Percentiles rank a stretch among this genome's conserved stretches.
These are phyloP conservation scores for Saturnispora sanitii DNA, from an alignment of 805 yeast species.

Conservation along the genomic window DNA sequence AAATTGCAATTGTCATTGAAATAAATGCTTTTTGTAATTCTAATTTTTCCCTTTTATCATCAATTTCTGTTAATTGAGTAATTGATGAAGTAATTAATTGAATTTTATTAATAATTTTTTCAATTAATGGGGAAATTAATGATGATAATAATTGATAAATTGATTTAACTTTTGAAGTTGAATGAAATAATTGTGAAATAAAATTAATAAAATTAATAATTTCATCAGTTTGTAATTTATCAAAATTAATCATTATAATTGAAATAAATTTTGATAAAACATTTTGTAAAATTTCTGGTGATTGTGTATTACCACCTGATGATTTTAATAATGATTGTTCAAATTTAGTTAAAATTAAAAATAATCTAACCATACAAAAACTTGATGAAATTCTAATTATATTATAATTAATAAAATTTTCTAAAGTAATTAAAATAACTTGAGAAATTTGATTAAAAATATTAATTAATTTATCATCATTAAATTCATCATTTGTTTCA, in stretches of 20 bases:
- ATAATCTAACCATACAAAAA: conserved; percentile 78
- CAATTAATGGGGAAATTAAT: conserved; percentile 63
- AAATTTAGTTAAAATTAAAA: conserved; percentile 52
- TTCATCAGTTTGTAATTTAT: conserved; percentile 52
- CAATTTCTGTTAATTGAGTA: conserved; percentile 7
- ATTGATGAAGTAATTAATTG: conserved; percentile 14
- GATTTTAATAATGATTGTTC: conserved; percentile 29
- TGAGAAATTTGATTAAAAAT: conserved; percentile 42
- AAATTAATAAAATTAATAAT: conserved; percentile 76
- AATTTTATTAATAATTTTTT: conserved; percentile 42
- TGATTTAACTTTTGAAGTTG: conserved; percentile 40
- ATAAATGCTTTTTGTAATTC: conserved; percentile 62
- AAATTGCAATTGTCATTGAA: conserved; percentile 56
- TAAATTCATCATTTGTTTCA: conserved; percentile 32
- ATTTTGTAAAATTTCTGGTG: conserved; percentile 23
- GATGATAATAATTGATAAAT: conserved; percentile 68
- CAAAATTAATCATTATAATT: conserved; percentile 46
- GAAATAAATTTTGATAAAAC: conserved; percentile 64
- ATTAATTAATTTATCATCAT: conserved; percentile 25
- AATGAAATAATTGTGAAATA: conserved; percentile 79
- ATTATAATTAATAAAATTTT: conserved; percentile 56
- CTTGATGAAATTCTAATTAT: conserved; percentile 76
- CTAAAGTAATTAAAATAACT: conserved; percentile 75
- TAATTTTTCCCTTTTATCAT: conserved; percentile 46
- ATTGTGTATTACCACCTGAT: background rate